phyloP scores from a whole-genome alignment of 1,139 yeast genomes.

The Torulaspora globosa region DNA sequence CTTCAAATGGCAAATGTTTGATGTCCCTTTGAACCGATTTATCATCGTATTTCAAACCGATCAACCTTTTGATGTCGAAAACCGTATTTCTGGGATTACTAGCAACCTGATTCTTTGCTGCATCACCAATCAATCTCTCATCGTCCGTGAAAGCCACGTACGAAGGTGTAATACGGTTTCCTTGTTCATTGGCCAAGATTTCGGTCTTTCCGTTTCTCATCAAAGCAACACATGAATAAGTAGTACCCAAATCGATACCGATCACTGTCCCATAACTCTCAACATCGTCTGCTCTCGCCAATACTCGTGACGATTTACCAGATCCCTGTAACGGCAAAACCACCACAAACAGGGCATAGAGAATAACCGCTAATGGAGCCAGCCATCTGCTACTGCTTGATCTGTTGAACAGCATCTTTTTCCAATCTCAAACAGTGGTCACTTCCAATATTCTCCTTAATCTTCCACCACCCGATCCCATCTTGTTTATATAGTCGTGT shows the following conservation, averaged over 20 bases:
- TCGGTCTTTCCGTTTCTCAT: conserved; percentile 91
- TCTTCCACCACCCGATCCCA: not conserved
- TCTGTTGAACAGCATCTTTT: conserved; percentile 24
- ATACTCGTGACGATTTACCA: conserved; percentile 19
- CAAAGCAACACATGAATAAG: conserved; percentile 92
- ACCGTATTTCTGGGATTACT: conserved; percentile 74
- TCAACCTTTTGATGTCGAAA: conserved; percentile 81
- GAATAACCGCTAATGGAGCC: conserved; percentile 50
- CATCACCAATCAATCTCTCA: conserved; percentile 89
- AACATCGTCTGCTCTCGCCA: conserved; percentile 41
- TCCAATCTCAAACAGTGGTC: not conserved
- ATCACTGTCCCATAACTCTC: conserved; percentile 72
- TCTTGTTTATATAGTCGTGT: conserved; percentile 2
- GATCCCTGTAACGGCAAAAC: conserved; percentile 53
- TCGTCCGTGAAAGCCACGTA: conserved; percentile 82
- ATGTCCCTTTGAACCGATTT: conserved; percentile 75
- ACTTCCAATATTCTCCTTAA: too few species aligned
- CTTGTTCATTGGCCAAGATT: conserved; percentile 91
- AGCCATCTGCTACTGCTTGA: conserved; percentile 41
- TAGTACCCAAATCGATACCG: conserved; percentile 76
- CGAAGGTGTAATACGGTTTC: conserved; percentile 91
- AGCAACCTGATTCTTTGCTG: conserved; percentile 91
- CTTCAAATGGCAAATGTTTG: conserved; percentile 73
- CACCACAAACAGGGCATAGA: conserved; percentile 56
- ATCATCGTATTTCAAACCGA: conserved; percentile 74